Base-by-base conservation (phyloP, 2,329 filamentous ascomycete genomes). In the Aspergillus sclerotialis region DNA sequence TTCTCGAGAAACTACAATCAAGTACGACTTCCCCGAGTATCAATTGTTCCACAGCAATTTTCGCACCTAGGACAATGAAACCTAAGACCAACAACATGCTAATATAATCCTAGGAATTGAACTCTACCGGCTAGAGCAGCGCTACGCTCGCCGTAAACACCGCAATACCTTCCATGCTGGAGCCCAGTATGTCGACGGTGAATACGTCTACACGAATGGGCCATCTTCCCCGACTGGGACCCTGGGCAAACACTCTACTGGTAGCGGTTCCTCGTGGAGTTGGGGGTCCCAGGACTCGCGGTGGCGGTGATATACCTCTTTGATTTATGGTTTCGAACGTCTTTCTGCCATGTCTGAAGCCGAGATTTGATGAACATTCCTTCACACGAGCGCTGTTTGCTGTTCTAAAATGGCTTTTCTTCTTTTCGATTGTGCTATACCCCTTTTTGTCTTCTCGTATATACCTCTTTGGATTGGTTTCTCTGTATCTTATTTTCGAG, bases 71-170 rank as follows among this genome's bases (percentile, higher is more conserved):
- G n/a, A n/a, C n/a, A n/a, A n/a, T n/a, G n/a, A n/a, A n/a, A n/a
- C n/a, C n/a, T n/a, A n/a, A n/a, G n/a, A 54, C 80, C 52, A 54
- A 81, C 50, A 70, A 32, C 17, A 30, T 4, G 76, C 40, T 71
- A 73, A 58, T 73, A 80, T 58, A 72, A 80, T 27, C 12, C 40
- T 78, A 84, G 71, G 65, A 49, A 70, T 93, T 53, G 88, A 96
- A 72, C 78, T 96, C 55, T 92, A 94, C 73, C 85, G 88, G 32
- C 81, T 96, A 48, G 90, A 96, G 69, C 83, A 95, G 69, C 83
- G 87, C 52, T 96, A 96, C 72, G 93, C 89, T 33, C 84, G 84
- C 54, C 83, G 87, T 59, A 87, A 90, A 53, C 85, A 90, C 50
- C 86, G 90, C 60, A 89, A 81, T 35, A 92, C 85, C 40, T 94